Percentiles rank a stretch among this genome's conserved stretches.
Conservation (phyloP, 2,329 filamentous ascomycete genomes). For the Aspergillus ochraceoroseus region DNA sequence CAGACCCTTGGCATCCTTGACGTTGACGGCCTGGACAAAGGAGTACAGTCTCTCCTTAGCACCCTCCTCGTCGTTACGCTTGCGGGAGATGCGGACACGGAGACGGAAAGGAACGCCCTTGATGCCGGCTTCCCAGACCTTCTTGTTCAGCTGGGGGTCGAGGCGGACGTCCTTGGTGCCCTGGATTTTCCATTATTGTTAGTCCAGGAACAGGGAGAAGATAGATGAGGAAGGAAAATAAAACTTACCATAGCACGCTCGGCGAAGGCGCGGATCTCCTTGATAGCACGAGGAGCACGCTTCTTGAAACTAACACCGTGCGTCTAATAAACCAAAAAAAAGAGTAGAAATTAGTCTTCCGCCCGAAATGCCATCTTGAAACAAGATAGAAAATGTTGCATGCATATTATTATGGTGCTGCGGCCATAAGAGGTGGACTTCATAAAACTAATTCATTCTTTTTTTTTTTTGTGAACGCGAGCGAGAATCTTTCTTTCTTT, state of each 20-base stretch:
- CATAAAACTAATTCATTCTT: conserved; percentile 61
- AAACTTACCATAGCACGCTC: conserved; percentile 86
- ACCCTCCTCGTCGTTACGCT: conserved; percentile 99
- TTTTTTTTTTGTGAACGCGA: conserved; percentile 22
- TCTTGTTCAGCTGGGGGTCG: conserved; percentile 99
- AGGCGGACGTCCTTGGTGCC: conserved; percentile 95
- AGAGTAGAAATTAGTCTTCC: conserved; percentile 60
- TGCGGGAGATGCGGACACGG: conserved; percentile 96
- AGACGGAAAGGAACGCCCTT: conserved; percentile 98
- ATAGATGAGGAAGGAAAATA: conserved; percentile 12
- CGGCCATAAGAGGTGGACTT: conserved; percentile 60
- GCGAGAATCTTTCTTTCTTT: background rate
- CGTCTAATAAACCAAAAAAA: conserved; percentile 58
- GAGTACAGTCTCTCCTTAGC: conserved; percentile 99
- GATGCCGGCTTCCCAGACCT: conserved; percentile 98
- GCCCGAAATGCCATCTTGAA: conserved; percentile 51
- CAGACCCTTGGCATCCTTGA: conserved; percentile 98
- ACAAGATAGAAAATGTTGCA: conserved; percentile 15
- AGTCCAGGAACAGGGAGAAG: background rate
- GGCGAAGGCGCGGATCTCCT: conserved; percentile 98
- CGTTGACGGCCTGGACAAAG: conserved; percentile 99
- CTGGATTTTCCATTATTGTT: conserved; percentile 47
- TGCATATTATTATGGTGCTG: conserved; percentile 22
- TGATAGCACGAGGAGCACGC: conserved; percentile 95
- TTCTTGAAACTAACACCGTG: conserved; percentile 99